Conservation (phyloP, 2,329 filamentous ascomycete genomes). For the Botrytis squamosa region DNA sequence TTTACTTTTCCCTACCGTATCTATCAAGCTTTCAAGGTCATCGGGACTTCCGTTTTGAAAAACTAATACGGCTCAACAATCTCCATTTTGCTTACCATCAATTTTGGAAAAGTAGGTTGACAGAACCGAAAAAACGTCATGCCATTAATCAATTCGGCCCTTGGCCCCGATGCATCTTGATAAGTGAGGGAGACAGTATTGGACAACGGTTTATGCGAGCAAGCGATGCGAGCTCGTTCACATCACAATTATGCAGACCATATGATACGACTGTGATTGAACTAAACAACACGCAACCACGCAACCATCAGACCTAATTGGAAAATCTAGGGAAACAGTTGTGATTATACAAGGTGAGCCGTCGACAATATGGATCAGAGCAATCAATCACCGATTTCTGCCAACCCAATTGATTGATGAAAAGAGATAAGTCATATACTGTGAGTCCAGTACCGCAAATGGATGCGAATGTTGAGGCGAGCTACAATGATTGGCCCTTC, state of each 20-base stretch:
- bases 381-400: background rate
- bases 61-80: background rate
- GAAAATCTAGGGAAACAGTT: background rate
- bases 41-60: background rate
- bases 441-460: conserved; percentile 16
- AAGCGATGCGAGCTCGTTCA: conserved; percentile 15
- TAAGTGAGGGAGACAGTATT: conserved; percentile 8
- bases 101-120: background rate
- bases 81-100: background rate
- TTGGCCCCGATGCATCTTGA: conserved; percentile 16
- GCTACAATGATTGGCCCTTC: conserved; percentile 28
- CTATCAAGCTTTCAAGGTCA: background rate
- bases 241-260: conserved; percentile 16
- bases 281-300: background rate
- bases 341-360: conserved; percentile 8
- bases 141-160: conserved; percentile 19
- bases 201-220: conserved; percentile 12
- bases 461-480: conserved; percentile 23
- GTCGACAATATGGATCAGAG: background rate
- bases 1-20: background rate
- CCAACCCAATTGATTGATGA: background rate
- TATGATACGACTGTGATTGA: conserved; percentile 15
- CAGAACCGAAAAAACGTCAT: background rate
- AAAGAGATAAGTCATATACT: conserved; percentile 25
- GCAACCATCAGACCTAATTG: background rate